Evolutionary conservation across 257 asterid genomes (phyloP).

Genomic region (Echium plantagineum): DNA sequence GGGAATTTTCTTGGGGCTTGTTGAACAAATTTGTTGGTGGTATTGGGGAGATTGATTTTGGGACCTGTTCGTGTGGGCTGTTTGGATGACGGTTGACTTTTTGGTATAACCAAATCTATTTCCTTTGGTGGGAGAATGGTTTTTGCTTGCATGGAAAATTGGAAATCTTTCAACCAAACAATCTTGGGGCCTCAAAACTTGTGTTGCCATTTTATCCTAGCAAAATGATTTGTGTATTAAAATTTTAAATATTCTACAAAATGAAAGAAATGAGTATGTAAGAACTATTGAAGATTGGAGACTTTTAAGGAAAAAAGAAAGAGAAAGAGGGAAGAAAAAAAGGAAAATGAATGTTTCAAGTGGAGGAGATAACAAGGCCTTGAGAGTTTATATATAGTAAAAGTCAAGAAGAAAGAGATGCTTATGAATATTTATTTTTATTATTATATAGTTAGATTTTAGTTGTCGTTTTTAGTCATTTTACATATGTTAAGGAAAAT

Average conservation of each 20-base stretch:
- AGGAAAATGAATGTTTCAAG: background rate
- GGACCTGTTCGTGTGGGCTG: conserved; percentile 15
- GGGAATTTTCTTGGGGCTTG: background rate
- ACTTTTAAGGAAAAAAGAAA: background rate
- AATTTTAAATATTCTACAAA: background rate
- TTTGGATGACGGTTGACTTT: conserved; percentile 5
- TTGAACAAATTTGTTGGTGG: background rate
- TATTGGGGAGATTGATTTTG: background rate
- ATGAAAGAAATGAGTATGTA: background rate
- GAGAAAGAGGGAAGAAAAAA: background rate
- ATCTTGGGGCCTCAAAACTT: conserved; percentile 37
- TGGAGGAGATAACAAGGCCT: background rate
- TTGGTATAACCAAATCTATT: conserved; percentile 2
- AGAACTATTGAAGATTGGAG: background rate
- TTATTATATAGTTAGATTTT: too few relatives aligned
- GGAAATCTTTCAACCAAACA: conserved; percentile 19
- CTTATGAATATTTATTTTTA: too few relatives aligned
- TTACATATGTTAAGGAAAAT: too few relatives aligned
- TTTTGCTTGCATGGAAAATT: conserved; percentile 19
- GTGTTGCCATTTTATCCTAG: conserved; percentile 27
- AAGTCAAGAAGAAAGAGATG: background rate
- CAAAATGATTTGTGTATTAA: background rate
- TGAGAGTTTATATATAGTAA: background rate
- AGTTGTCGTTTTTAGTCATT: too few relatives aligned
- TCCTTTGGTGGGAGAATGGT: too few relatives aligned